Conservation (phyloP, 179 eudicot genomes). For the Vitellaria paradoxa region DNA sequence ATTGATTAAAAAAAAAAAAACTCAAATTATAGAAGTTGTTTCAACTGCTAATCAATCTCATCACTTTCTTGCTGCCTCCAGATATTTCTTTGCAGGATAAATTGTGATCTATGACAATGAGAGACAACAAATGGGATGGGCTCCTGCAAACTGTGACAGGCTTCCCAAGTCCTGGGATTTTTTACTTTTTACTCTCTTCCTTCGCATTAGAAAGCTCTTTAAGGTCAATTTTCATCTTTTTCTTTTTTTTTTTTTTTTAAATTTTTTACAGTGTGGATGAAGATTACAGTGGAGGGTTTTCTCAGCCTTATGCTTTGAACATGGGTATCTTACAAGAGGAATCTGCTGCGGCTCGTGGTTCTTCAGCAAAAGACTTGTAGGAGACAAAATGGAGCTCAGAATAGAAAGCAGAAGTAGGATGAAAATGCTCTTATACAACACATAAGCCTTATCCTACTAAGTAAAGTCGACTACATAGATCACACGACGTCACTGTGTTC, state of each 20-base stretch:
- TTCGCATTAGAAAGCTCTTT: conserved; percentile 14
- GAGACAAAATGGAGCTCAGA: neutral
- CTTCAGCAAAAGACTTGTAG: conserved; percentile 8
- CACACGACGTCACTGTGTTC: no score
- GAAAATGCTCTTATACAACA: neutral
- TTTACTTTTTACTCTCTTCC: conserved; percentile 16
- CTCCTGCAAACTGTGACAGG: conserved; percentile 62
- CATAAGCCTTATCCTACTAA: no score
- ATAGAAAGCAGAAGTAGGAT: no score
- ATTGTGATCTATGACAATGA: conserved; percentile 80
- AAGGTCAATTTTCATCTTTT: conserved; percentile 17
- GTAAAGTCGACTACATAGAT: no score
- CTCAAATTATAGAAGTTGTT: neutral
- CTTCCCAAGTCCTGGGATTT: conserved; percentile 57
- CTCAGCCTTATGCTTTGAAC: conserved; percentile 21
- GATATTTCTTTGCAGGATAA: conserved; percentile 71
- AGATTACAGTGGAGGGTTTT: conserved; percentile 15
- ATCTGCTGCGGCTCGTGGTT: conserved; percentile 12
- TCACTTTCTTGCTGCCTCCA: conserved; percentile 28
- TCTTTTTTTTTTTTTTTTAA: neutral
- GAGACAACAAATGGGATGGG: conserved; percentile 77
- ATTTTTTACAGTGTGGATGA: conserved; percentile 2
- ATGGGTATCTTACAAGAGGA: conserved; percentile 16
- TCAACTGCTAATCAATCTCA: conserved; percentile 1
- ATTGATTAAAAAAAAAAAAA: no score